phyloP scores from a whole-genome alignment of 2,329 filamentous ascomycete species.

The Fusarium buharicum region DNA sequence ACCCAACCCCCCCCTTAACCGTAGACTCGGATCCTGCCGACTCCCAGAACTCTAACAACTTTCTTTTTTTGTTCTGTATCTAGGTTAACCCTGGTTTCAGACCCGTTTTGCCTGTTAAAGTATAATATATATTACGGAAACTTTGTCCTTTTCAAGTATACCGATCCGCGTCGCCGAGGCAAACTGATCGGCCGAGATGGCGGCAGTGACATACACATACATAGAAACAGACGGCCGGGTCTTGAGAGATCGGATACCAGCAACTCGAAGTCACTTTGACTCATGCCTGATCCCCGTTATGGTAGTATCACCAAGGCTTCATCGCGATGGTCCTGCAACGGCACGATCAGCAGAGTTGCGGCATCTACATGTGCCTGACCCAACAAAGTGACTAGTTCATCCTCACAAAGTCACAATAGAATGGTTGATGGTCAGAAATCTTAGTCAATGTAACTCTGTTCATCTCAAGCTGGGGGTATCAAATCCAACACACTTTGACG shows the following conservation, averaged over 20 bases:
- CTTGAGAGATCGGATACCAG: background rate
- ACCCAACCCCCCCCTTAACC: too few relatives aligned
- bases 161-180: background rate
- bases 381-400: background rate
- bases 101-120: slow-evolving; percentile 1
- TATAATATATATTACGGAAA: slow-evolving; percentile 7
- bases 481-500: slow-evolving; percentile 30
- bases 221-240: background rate
- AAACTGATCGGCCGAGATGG: background rate
- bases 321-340: background rate
- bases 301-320: background rate
- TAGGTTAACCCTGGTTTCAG: slow-evolving; percentile 18
- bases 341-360: background rate
- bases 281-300: background rate
- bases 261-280: background rate
- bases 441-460: slow-evolving; percentile 4
- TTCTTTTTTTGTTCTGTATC: background rate
- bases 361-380: background rate
- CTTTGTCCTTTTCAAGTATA: background rate
- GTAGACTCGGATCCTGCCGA: background rate
- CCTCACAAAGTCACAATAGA: background rate
- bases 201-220: background rate
- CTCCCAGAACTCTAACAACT: background rate
- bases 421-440: background rate
- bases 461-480: slow-evolving; percentile 37